Base-by-base conservation (phyloP, 371 early-diverging fungal genomes). In the Mortierella sp. region DNA sequence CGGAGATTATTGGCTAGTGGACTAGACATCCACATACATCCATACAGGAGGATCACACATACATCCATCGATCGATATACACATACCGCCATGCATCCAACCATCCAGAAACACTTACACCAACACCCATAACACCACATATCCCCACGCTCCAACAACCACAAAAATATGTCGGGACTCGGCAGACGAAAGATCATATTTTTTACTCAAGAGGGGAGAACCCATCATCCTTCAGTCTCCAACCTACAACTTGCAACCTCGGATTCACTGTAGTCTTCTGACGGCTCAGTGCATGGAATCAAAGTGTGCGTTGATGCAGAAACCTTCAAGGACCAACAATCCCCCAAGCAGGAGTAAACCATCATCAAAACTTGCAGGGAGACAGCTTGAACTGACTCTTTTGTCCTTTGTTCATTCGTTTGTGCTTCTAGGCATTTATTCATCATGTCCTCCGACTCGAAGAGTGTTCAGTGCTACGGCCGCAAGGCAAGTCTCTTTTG, bases 381-480 rank as follows among this genome's bases (percentile, higher is more conserved):
- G 38, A 72, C 74, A 55, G 24, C 24, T 27, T 38, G 35, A 8
- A 65, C 38, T 65, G 38, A 72, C 81, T 80, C 74, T 70, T 16
- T 73, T 12, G 3, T 27, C 6, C 16, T 65, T 56, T 16, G 35
- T 51, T 71, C 51, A 18, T 51, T 49, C 16, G 18, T 70, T 35
- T 14, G 29, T 48, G 38, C 46, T 38, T 71, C 4, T 79, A 83
- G 83, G 83, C 83, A 83, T 76, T 74, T 76, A 79, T 83, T 78
- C 83, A 83, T 83, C 83, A 83, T 83, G 83, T 83, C 83, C 78
- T 71, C 77, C 78, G 83, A 83, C 83, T 79, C 79, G 75, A 83
- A 83, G 83, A 83, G 83, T 83, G 83, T 83, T 76, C 83, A 83
- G 83, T 83, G 83, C 83, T 83, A 83, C 83, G 83, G 83, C 71